Base-by-base conservation (phyloP, 257 asterid genomes). In the Primulina eburnea region DNA sequence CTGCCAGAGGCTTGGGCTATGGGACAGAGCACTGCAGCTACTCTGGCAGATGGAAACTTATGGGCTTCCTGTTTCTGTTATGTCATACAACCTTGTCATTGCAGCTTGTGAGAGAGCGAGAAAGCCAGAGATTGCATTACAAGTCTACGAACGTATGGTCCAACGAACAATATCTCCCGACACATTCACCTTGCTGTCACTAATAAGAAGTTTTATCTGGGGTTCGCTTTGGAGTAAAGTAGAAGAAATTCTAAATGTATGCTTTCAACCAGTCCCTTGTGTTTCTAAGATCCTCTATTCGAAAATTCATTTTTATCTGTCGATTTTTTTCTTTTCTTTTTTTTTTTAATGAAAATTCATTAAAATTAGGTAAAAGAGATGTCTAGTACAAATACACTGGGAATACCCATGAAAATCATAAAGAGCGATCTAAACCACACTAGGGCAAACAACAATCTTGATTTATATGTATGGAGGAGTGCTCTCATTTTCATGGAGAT, bases 71-170 rank as follows among this genome's bases (percentile, higher is more conserved):
- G 75, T 87, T 75, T 78, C 92, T 4, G 86, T 88, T 43, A 82
- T 85, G 8, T 86, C 94, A 4, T 93, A 93, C 81, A 90, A 90
- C 73, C 90, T 90, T 76, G 98, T 86, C 29, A 90, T 89, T 40
- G 96, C 94, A 60, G 95, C 98, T 63, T 93, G 98, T 77, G 97
- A 90, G 85, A 85, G 70, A 71, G 96, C 91, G 10, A 85, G 87
- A 70, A 81, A 79, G 78, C 99, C 97, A 2, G 79, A 82, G 70
- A 83, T 86, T 40, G 99, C 97, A 3, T 66, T 90, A 82, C 90
- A 84, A 73, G 88, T 93, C 62, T 90, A 87, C 28, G 77, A 76
- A 8, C 99, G 73, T 73, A 90, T 93, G 99, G 78, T 87, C 73
- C 68, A 72, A 76, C 78, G 68, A 61, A 83, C 85, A 17, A 80